A percentile compares a stretch with the other conserved stretches of the same genome.
phyloP scores from a whole-genome alignment of 306 rosid species.

The Sphenostylis stenocarpa region DNA sequence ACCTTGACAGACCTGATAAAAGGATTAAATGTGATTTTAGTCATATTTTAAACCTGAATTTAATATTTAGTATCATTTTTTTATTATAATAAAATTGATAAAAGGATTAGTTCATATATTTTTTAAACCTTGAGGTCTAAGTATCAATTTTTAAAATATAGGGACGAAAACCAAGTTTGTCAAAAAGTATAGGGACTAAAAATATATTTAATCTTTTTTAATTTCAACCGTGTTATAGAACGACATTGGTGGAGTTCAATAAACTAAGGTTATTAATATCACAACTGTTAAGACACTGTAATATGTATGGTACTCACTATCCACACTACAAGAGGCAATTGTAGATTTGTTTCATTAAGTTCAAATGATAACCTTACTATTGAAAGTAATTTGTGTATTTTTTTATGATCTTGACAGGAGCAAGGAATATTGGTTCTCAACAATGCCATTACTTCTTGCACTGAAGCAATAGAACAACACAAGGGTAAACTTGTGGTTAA shows the following conservation, averaged over 20 bases:
- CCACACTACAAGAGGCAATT: background rate
- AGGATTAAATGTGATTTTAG: no score
- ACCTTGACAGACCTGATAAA: no score
- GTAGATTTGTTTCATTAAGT: background rate
- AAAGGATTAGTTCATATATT: no score
- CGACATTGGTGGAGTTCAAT: background rate
- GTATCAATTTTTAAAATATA: no score
- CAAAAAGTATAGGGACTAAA: no score
- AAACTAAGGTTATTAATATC: background rate
- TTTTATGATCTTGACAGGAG: constrained; percentile 55
- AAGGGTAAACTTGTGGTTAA: constrained; percentile 88
- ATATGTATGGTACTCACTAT: background rate
- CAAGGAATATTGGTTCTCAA: constrained; percentile 85
- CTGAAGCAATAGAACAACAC: constrained; percentile 75
- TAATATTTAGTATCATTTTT: no score
- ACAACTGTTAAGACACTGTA: background rate
- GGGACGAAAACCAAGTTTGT: no score
- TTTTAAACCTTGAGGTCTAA: no score
- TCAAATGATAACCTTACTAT: background rate
- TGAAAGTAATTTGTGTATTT: constrained; percentile 16
- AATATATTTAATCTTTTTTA: no score
- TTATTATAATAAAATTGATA: no score
- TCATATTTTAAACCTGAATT: no score
- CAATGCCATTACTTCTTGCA: constrained; percentile 73
- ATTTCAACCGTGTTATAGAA: background rate